Percentiles rank a stretch among this genome's conserved stretches.
Conservation (phyloP, 495 filamentous ascomycete species). For the Pyrenula aspistea region DNA sequence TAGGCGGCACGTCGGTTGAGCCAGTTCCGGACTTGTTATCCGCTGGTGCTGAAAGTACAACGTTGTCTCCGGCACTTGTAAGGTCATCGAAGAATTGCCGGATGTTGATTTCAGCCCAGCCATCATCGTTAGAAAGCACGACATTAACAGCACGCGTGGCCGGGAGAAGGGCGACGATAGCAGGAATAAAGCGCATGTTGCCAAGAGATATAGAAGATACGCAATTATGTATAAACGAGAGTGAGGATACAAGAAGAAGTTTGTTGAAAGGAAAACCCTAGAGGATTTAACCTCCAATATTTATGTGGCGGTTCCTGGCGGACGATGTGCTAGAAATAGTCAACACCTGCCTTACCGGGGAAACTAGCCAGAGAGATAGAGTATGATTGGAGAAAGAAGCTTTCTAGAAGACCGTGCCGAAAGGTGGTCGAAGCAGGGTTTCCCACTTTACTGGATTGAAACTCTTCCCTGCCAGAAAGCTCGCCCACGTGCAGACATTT, state of each 20-base stretch:
- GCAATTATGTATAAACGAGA: too few relatives aligned
- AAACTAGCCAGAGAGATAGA: too few relatives aligned
- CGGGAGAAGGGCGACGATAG: conserved; percentile 1
- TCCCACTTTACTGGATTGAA: background rate
- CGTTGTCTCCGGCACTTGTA: conserved; percentile 38
- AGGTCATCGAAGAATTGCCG: conserved; percentile 42
- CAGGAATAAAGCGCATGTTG: background rate
- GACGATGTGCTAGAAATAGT: background rate
- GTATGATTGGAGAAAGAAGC: too few relatives aligned
- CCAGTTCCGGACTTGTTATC: conserved; percentile 53
- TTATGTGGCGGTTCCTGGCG: background rate
- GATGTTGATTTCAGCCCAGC: conserved; percentile 58
- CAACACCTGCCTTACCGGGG: background rate
- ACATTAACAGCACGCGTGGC: conserved; percentile 34
- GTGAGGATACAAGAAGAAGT: too few relatives aligned
- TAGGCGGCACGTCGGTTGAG: conserved; percentile 38
- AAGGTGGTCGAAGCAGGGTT: too few relatives aligned
- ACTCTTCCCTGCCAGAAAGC: background rate
- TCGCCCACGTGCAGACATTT: background rate
- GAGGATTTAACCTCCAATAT: too few relatives aligned
- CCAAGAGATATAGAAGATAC: too few relatives aligned
- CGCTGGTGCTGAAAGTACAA: conserved; percentile 50
- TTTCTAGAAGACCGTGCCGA: too few relatives aligned
- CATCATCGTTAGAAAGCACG: conserved; percentile 58
- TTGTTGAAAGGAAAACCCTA: too few relatives aligned